phyloP scores from a whole-genome alignment of 2,329 filamentous ascomycete genomes.

The Aspergillus sp. region DNA sequence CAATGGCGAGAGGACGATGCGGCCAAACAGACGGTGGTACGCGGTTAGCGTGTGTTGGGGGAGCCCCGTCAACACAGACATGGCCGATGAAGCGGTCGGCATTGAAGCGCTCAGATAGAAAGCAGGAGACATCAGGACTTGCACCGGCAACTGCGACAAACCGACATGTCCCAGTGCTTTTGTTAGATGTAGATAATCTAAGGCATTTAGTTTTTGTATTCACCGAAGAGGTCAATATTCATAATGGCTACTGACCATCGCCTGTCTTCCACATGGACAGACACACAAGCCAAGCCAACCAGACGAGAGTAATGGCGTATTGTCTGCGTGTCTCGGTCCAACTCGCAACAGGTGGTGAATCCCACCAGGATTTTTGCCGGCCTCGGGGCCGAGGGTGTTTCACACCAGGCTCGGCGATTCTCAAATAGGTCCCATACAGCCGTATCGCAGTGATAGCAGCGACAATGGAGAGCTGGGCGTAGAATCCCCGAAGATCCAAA shows the following conservation, averaged over 20 bases:
- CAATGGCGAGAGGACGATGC: slow-evolving; percentile 50
- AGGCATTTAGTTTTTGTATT: neutral
- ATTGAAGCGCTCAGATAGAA: slow-evolving; percentile 43
- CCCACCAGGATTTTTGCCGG: slow-evolving; percentile 40
- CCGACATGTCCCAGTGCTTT: slow-evolving; percentile 60
- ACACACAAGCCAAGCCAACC: slow-evolving; percentile 53
- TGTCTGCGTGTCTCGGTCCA: slow-evolving; percentile 52
- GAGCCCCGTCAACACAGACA: slow-evolving; percentile 52
- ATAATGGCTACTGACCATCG: slow-evolving; percentile 45
- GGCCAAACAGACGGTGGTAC: slow-evolving; percentile 58
- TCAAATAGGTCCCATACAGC: slow-evolving; percentile 22
- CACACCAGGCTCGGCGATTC: slow-evolving; percentile 4
- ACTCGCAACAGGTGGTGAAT: slow-evolving; percentile 40
- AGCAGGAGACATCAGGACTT: slow-evolving; percentile 53
- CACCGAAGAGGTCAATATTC: neutral
- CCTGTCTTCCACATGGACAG: slow-evolving; percentile 52
- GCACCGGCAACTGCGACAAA: slow-evolving; percentile 58
- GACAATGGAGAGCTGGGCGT: slow-evolving; percentile 55
- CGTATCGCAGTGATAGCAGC: slow-evolving; percentile 42
- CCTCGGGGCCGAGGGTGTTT: slow-evolving; percentile 4
- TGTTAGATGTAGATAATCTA: slow-evolving; percentile 63
- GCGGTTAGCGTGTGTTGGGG: slow-evolving; percentile 56
- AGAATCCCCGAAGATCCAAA: slow-evolving; percentile 54
- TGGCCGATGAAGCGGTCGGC: slow-evolving; percentile 45
- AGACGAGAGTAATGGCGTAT: slow-evolving; percentile 46